Evolutionary conservation across 495 filamentous ascomycete genomes (phyloP), one percentile per base, ranked within the genome.

Genomic region (Tetracladium setigerum): DNA sequence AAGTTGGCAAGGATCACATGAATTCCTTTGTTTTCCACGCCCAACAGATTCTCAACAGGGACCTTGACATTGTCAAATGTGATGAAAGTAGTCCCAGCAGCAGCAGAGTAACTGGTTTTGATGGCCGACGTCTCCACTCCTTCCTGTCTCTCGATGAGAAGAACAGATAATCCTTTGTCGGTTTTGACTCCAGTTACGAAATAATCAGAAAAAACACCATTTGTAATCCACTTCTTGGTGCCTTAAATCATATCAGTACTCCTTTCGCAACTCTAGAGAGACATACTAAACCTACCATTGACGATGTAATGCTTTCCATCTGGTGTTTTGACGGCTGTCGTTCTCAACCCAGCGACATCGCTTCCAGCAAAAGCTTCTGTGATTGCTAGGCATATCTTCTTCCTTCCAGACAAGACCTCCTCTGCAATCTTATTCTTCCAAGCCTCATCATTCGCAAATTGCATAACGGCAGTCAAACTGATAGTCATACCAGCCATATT

Each of bases 211-310:
- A 80, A 91, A 66, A 81, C 81, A 49, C 87, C 88, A 71, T 95
- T 95, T 33, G 88, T 95, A 67, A 91, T 91, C 87, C 87, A 94
- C 67, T 91, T 91, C 74, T 91, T 94, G 55, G 86, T 91, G 49
- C 22, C 22, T n/a, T 27, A 27, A 3, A 7, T 7, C 22, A 27
- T 27, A 27, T 27, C 22, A 27, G 22, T 7, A 27, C 22, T 27
- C 22, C 7, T 27, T 27, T 7, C 7, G 22, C 22, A 27, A 3
- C 22, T 27, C 22, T 7, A 27, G 7, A 27, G 7, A 27, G 3
- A 27, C 22, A 27, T 27, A n/a, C n/a, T 7, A 27, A 27, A 27
- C 22, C 22, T 27, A 27, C 87, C 87, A 63, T 88, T 89, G 52
- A 94, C 77, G 50, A 91, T 82, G 62, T 89, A 94, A 65, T 86